Percentiles rank a stretch among this genome's conserved stretches.
Conservation (phyloP, 495 filamentous ascomycete species). For the Cryomyces minteri region DNA sequence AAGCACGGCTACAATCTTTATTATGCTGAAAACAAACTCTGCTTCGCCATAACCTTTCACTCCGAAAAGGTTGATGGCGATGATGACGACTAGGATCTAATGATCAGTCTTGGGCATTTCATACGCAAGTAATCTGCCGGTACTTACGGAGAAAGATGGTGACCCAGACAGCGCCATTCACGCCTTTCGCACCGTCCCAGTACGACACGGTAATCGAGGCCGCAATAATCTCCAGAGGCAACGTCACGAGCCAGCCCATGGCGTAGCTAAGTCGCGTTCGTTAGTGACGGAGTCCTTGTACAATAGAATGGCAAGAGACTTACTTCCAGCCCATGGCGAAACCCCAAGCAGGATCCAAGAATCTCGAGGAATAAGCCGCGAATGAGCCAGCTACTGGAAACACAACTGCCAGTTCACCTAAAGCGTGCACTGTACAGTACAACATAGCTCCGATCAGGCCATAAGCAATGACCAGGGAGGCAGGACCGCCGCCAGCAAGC, state of each 20-base stretch:
- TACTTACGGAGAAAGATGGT: conserved; percentile 17
- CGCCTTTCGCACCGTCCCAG: conserved; percentile 24
- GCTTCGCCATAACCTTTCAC: conserved; percentile 34
- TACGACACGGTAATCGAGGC: conserved; percentile 40
- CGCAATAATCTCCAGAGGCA: conserved; percentile 30
- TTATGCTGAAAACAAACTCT: conserved; percentile 21
- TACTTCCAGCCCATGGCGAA: conserved; percentile 36
- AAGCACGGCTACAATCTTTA: conserved; percentile 14
- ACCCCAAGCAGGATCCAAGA: conserved; percentile 79
- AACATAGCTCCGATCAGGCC: conserved; percentile 72
- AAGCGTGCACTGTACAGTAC: conserved; percentile 77
- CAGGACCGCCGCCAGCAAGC: conserved; percentile 64
- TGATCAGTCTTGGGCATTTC: too few relatives aligned
- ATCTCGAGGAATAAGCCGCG: conserved; percentile 78
- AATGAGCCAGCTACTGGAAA: conserved; percentile 91
- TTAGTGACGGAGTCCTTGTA: background rate
- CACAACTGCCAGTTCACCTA: conserved; percentile 81
- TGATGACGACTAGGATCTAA: conserved; percentile 14
- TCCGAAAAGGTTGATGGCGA: conserved; percentile 26
- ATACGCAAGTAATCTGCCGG: too few relatives aligned
- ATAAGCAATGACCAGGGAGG: conserved; percentile 68
- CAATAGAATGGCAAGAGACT: background rate
- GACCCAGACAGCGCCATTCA: conserved; percentile 29
- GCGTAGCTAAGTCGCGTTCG: conserved; percentile 5
- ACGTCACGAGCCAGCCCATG: conserved; percentile 24